Base-by-base conservation (phyloP, 116 monocot genomes). In the Posidonia oceanica region DNA sequence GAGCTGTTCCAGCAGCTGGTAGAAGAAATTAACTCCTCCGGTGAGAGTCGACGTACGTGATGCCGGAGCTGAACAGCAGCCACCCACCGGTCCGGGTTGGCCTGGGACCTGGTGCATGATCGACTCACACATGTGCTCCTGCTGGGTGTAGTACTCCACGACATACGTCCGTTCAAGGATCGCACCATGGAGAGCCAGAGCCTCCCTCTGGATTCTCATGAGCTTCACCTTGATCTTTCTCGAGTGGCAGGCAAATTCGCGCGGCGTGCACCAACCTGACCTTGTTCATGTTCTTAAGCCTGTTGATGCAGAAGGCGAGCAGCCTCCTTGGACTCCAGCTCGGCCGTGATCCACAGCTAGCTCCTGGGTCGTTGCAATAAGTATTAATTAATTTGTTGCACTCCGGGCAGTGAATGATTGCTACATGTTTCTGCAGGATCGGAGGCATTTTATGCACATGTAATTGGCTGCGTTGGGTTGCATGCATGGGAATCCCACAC, bases 51-150 rank as follows among this genome's bases (percentile, higher is more conserved):
- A n/a, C n/a, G n/a, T n/a, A 95, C 95, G 48, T 95, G 91, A 76
- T 95, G 95, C 52, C 95, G 78, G 38, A 95, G 83, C 81, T 95
- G 95, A 52, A 95, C 95, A 17, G 81, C 80, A 29, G 95, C 95
- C 52, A 76, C 62, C 95, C 95, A 95, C 80, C 91, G 91, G 56
- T 95, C 95, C 2, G 95, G 95, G 59, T 86, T 86, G 41, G 95
- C 88, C 68, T 84, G 79, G 14, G 67, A 71, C 36, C 87, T 79
- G 14, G 86, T 71, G 71, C 95, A 96, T n/a, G n/a, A n/a, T n/a
- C n/a, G 74, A 38, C n/a, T 84, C 84, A 68, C 95, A 95, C 71
- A 96, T 86, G 51, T 83, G 81, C 62, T 96, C 91, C 18, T 83
- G 80, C 55, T 86, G 79, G 13, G 77, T 78, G n/a, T n/a, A n/a